Evolutionary conservation across 129 eudicot species (phyloP), one percentile per base, ranked within the genome.

Genomic region (Artemisia argyi): DNA sequence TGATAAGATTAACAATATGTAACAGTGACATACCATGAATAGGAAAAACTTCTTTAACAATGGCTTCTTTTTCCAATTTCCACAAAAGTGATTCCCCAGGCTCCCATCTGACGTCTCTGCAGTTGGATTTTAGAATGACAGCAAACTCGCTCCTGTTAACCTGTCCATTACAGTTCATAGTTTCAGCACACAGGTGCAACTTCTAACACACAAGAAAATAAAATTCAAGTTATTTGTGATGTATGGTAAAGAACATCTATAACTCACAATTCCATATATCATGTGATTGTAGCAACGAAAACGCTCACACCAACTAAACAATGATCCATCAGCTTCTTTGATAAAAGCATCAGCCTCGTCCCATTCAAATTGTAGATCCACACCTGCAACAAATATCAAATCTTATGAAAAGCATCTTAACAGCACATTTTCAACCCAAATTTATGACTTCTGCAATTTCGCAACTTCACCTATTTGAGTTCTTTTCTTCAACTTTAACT

Each of bases 251-350:
- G 8, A 39, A 39, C 11, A 39, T 39, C 11, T 39, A 17, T 32
- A 75, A 82, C 99, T 84, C 74, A 94, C 99, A 50, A 86, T 90
- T 74, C 92, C 97, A 73, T 84, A 75, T 66, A 94, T 72, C 73
- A 94, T 74, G 79, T 94, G 96, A 69, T 68, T 81, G 77, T 82
- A 94, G 89, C 99, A 90, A 65, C 79, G 86, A 60, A 73, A 88
- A 62, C 96, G 92, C 80, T 94, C 99, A 60, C 86, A 86, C 96
- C 99, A 90, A 83, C 97, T 90, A 85, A 94, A 94, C 70, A 90
- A 82, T 52, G 97, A 88, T 70, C 99, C 99, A 84, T 94, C 93
- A 6, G 93, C 80, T 65, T 86, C 96, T 72, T 78, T 79, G 18
- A 66, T 74, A 81, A 90, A 94, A 59, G 96, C 99, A 39, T 94